These are phyloP conservation scores for Sordariomycetes sp. DNA, from an alignment of 2,329 filamentous ascomycete genomes.

Conservation along the genomic window DNA sequence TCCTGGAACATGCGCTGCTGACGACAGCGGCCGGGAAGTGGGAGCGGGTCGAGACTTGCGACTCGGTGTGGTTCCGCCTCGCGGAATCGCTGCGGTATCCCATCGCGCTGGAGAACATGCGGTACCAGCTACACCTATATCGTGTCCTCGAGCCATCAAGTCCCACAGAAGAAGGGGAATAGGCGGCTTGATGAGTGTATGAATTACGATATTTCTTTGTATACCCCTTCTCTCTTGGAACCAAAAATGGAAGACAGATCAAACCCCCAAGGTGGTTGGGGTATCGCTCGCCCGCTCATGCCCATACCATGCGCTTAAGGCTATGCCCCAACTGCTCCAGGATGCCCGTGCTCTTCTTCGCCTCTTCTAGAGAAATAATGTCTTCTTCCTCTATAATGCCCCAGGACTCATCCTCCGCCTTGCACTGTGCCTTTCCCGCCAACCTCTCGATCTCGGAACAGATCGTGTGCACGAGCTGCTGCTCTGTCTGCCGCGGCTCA, in stretches of 20 bases:
- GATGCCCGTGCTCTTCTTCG: constrained; percentile 75
- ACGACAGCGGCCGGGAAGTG: constrained; percentile 40
- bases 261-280: background rate
- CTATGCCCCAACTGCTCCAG: constrained; percentile 82
- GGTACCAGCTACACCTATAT: constrained; percentile 87
- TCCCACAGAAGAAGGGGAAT: background rate
- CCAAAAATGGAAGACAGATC: constrained; percentile 1
- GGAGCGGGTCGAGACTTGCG: constrained; percentile 65
- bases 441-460: constrained; percentile 68
- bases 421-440: constrained; percentile 34
- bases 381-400: constrained; percentile 47
- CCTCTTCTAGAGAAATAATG: constrained; percentile 76
- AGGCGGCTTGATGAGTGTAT: background rate
- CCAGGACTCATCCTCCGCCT: constrained; percentile 29
- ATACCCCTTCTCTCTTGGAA: background rate
- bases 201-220: background rate
- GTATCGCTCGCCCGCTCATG: constrained; percentile 17
- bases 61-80: constrained; percentile 79
- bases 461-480: constrained; percentile 50
- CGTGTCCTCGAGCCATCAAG: constrained; percentile 12
- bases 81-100: constrained; percentile 60
- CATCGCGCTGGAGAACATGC: constrained; percentile 85
- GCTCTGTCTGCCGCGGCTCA: constrained; percentile 36
- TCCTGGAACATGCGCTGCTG: constrained; percentile 73
- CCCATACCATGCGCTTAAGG: constrained; percentile 91